These are phyloP conservation scores for Microbotryum intermedium DNA, from an alignment of 1,284 basidiomycete species.

Conservation along the genomic window DNA sequence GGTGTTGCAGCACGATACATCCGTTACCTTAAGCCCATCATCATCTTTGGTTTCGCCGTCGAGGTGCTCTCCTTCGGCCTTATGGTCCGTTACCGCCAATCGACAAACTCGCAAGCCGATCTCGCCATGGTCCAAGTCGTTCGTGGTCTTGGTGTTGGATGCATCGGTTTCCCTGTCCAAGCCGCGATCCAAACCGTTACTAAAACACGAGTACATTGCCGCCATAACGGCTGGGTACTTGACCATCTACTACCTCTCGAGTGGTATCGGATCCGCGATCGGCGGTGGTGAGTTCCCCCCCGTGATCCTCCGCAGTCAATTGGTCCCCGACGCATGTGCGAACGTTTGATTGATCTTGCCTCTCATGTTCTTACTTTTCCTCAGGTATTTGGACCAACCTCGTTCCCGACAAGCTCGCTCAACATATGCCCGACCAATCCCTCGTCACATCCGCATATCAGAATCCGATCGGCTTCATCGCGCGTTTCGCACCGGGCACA, in stretches of 20 bases:
- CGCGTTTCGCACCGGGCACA: slow-evolving; percentile 30
- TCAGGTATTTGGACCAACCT: slow-evolving; percentile 38
- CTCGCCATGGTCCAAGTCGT: slow-evolving; percentile 37
- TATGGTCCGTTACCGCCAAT: slow-evolving; percentile 37
- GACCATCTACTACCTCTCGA: slow-evolving; percentile 38
- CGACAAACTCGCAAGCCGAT: slow-evolving; percentile 34
- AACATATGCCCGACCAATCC: slow-evolving; percentile 33
- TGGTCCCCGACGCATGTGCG: neutral
- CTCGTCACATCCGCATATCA: slow-evolving; percentile 33
- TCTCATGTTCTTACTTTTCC: neutral
- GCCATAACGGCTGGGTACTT: slow-evolving; percentile 38
- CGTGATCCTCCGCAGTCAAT: neutral
- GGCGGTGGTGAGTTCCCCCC: slow-evolving; percentile 31
- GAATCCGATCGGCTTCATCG: slow-evolving; percentile 36
- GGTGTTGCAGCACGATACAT: slow-evolving; percentile 29
- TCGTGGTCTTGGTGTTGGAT: slow-evolving; percentile 35
- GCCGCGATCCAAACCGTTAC: slow-evolving; percentile 37
- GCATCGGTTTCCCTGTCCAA: slow-evolving; percentile 38
- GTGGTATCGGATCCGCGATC: slow-evolving; percentile 39
- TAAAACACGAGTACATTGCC: slow-evolving; percentile 38
- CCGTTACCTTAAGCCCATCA: slow-evolving; percentile 37
- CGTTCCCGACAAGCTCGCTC: slow-evolving; percentile 33
- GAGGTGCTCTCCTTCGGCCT: slow-evolving; percentile 35
- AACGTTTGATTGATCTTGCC: neutral
- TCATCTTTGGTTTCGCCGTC: slow-evolving; percentile 36